phyloP scores from a whole-genome alignment of 805 yeast species.

The Danielia reshetovae region DNA sequence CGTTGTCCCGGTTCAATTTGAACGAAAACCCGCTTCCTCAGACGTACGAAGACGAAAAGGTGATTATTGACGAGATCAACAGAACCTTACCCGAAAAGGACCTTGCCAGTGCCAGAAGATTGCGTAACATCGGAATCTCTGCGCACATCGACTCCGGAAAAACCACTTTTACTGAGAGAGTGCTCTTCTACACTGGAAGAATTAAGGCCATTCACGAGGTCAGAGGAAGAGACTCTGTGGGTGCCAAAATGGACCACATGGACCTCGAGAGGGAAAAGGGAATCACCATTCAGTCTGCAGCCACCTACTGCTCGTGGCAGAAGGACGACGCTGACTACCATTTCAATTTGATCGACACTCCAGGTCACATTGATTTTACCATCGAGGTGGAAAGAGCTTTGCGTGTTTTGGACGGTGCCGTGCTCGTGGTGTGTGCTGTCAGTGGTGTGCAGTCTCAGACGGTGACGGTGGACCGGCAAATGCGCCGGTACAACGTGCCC shows the following conservation, averaged over 20 bases:
- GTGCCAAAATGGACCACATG: slow-evolving; percentile 99
- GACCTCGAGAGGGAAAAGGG: slow-evolving; percentile 98
- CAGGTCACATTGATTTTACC: slow-evolving; percentile 98
- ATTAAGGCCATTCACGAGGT: slow-evolving; percentile 96
- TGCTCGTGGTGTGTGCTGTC: slow-evolving; percentile 96
- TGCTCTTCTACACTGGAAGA: slow-evolving; percentile 91
- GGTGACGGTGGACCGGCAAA: slow-evolving; percentile 97
- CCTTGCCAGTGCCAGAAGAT: slow-evolving; percentile 43
- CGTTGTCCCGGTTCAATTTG: slow-evolving; percentile 1
- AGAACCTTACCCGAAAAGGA: slow-evolving; percentile 49
- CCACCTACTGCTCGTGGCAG: slow-evolving; percentile 96
- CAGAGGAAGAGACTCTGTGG: slow-evolving; percentile 94
- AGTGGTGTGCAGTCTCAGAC: slow-evolving; percentile 98
- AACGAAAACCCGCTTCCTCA: slow-evolving; percentile 20
- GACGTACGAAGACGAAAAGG: slow-evolving; percentile 73
- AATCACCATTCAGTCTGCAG: slow-evolving; percentile 97
- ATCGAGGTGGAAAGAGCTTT: slow-evolving; percentile 99
- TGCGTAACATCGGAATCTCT: slow-evolving; percentile 95
- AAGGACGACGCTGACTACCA: slow-evolving; percentile 67
- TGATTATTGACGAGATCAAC: slow-evolving; percentile 56
- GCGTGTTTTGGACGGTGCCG: slow-evolving; percentile 97
- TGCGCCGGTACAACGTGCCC: slow-evolving; percentile 97
- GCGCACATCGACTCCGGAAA: slow-evolving; percentile 99
- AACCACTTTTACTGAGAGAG: slow-evolving; percentile 97
- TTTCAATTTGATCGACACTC: slow-evolving; percentile 95